phyloP scores from a whole-genome alignment of 208 protist species.

The Vickermania spadyakhi region DNA sequence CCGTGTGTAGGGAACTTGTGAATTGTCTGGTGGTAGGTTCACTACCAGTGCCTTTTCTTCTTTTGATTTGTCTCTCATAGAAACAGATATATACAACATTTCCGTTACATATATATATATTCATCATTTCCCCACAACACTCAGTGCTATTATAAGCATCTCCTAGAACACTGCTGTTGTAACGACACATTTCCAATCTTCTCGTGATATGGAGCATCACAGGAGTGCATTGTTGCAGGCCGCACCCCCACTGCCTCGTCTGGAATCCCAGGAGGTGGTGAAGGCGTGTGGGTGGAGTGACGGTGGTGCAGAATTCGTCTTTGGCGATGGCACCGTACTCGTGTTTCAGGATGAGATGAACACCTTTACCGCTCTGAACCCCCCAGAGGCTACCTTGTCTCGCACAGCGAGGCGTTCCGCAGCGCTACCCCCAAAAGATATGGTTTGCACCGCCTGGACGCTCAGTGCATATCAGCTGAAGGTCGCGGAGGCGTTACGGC shows the following conservation, averaged over 20 bases:
- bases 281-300: constrained; percentile 57
- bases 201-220: no score
- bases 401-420: background rate
- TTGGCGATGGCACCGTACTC: constrained; percentile 69
- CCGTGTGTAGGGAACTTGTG: no score
- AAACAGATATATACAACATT: no score
- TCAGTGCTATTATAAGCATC: no score
- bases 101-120: no score
- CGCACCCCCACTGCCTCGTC: background rate
- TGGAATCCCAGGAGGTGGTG: constrained; percentile 20
- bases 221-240: no score
- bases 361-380: constrained; percentile 61
- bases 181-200: no score
- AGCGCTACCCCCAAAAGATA: constrained; percentile 18
- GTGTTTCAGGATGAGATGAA: constrained; percentile 77
- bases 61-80: no score
- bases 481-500: constrained; percentile 46
- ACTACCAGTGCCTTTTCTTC: no score
- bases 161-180: no score
- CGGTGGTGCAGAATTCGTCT: constrained; percentile 67
- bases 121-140: no score
- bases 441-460: constrained; percentile 63
- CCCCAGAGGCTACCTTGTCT: constrained; percentile 2
- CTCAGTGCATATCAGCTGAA: constrained; percentile 51
- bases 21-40: no score